phyloP scores from a whole-genome alignment of 768 basidiomycete genomes.

The Leccinum ochraceum region DNA sequence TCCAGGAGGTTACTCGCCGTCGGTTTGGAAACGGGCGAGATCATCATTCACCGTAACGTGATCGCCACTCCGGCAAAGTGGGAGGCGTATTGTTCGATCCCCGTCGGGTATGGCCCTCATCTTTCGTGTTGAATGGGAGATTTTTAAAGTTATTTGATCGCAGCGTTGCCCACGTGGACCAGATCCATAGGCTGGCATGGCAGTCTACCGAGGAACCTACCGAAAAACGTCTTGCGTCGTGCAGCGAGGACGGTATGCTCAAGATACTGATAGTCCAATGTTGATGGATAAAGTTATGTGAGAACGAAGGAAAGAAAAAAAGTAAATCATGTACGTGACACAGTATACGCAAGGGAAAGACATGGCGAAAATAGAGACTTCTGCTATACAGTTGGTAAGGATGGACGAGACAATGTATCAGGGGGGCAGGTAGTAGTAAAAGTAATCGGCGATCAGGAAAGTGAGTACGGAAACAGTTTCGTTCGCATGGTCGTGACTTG shows the following conservation, averaged over 20 bases:
- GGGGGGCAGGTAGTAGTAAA: conserved; percentile 36
- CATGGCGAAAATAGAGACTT: conserved; percentile 25
- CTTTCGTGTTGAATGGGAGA: background rate
- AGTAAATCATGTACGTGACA: conserved; percentile 25
- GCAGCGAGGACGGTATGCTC: conserved; percentile 92
- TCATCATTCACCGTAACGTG: conserved; percentile 58
- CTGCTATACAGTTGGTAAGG: conserved; percentile 71
- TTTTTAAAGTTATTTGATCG: background rate
- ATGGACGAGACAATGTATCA: conserved; percentile 31
- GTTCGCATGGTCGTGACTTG: conserved; percentile 29
- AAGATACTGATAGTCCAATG: conserved; percentile 68
- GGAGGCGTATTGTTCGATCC: conserved; percentile 46
- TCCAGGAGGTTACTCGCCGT: conserved; percentile 66
- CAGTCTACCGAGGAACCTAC: conserved; percentile 43
- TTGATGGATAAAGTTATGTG: conserved; percentile 46
- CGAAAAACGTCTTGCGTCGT: conserved; percentile 70
- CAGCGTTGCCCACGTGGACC: conserved; percentile 74
- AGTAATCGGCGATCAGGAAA: conserved; percentile 28
- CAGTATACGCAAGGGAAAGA: conserved; percentile 23
- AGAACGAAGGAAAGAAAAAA: conserved; percentile 4
- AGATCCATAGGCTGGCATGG: conserved; percentile 84
- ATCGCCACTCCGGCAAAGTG: conserved; percentile 41
- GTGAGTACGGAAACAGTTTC: conserved; percentile 67
- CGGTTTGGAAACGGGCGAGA: conserved; percentile 81
- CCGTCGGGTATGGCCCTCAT: conserved; percentile 46